Conservation (phyloP, 2,329 filamentous ascomycete species). For the Tolypocladium paradoxum region DNA sequence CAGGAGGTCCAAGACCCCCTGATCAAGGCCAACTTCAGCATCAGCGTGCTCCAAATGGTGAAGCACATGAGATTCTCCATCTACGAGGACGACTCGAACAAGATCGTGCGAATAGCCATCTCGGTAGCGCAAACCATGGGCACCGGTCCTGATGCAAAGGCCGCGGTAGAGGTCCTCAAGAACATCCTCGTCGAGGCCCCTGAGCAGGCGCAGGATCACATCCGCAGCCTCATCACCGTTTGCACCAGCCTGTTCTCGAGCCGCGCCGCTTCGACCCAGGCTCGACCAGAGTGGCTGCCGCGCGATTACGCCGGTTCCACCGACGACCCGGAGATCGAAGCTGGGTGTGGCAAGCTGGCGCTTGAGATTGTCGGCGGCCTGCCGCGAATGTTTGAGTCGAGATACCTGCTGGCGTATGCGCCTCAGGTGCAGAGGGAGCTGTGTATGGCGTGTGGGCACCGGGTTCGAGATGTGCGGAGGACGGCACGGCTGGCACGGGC, state of each 20-base stretch:
- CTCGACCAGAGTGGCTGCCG: constrained; percentile 19
- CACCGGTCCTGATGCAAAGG: constrained; percentile 31
- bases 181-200: constrained; percentile 35
- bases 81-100: constrained; percentile 39
- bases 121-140: constrained; percentile 31
- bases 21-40: constrained; percentile 29
- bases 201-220: constrained; percentile 33
- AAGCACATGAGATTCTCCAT: constrained; percentile 38
- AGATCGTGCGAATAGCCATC: constrained; percentile 38
- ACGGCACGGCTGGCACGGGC: constrained; percentile 36
- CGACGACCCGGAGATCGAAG: constrained; percentile 12
- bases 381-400: constrained; percentile 36
- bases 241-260: constrained; percentile 27
- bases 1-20: constrained; percentile 16
- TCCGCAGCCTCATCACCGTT: constrained; percentile 37
- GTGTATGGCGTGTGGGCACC: constrained; percentile 40
- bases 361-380: constrained; percentile 37
- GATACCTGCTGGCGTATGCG: constrained; percentile 32
- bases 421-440: constrained; percentile 35
- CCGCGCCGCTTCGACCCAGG: constrained; percentile 13
- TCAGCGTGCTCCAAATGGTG: constrained; percentile 37
- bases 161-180: constrained; percentile 37
- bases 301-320: constrained; percentile 9
- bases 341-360: constrained; percentile 33
- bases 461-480: constrained; percentile 39